Evolutionary conservation across 2,329 filamentous ascomycete species (phyloP).

Genomic region (Trichocomaceae sp.): DNA sequence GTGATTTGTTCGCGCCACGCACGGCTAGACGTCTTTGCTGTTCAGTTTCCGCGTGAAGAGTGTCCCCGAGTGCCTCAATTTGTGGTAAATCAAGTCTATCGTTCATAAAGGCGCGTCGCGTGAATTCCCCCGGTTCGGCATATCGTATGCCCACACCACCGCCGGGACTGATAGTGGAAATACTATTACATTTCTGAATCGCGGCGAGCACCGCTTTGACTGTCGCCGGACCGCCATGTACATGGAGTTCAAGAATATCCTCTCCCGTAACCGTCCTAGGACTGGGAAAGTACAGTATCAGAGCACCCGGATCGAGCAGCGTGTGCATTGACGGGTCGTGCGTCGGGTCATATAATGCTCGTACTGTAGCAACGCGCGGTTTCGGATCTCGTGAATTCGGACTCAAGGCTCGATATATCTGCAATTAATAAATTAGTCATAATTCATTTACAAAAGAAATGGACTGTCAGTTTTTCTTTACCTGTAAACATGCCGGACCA

Average conservation of each 20-base stretch:
- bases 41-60: slow-evolving; percentile 67
- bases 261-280: slow-evolving; percentile 86
- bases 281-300: slow-evolving; percentile 74
- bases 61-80: slow-evolving; percentile 59
- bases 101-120: slow-evolving; percentile 83
- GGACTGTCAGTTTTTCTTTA: slow-evolving; percentile 35
- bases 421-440: background rate
- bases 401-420: slow-evolving; percentile 62
- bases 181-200: slow-evolving; percentile 48
- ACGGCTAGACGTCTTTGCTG: slow-evolving; percentile 85
- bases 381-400: slow-evolving; percentile 49
- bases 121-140: slow-evolving; percentile 94
- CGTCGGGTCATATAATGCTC: slow-evolving; percentile 62
- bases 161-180: background rate
- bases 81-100: slow-evolving; percentile 79
- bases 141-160: slow-evolving; percentile 56
- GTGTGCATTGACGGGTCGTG: slow-evolving; percentile 31
- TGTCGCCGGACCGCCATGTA: slow-evolving; percentile 87
- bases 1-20: slow-evolving; percentile 62
- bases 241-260: slow-evolving; percentile 83
- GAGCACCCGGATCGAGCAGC: slow-evolving; percentile 66
- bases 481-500: slow-evolving; percentile 64
- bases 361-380: slow-evolving; percentile 61
- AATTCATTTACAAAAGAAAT: background rate
- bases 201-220: slow-evolving; percentile 78